Evolutionary conservation across 306 rosid genomes (phyloP), one percentile per base, ranked within the genome.

Genomic region (Fagus sylvatica): DNA sequence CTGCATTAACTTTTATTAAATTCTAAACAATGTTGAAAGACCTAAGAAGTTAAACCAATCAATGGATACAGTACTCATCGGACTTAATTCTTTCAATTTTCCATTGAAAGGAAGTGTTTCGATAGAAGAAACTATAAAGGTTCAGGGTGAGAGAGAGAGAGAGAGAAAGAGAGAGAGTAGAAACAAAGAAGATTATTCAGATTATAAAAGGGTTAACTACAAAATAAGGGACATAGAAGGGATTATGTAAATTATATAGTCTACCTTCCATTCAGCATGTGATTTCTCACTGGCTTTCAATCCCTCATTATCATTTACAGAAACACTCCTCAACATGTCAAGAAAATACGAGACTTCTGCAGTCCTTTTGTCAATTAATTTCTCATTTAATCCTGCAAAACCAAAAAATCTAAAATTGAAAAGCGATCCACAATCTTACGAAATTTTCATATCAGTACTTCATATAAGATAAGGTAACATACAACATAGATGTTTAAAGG

Each of bases 321-420:
- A 93, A 85, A 80, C 81, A 80, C 96, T 91, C 87, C 97, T 94
- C 83, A 91, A 74, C 96, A 94, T 94, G 73, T 90, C 89, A 70
- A 94, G 97, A 75, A 94, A 90, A 70, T 86, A 80, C 53, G 91
- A 88, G 48, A 91, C 80, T 71, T 90, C 94, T 0, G 83, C 85
- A 33, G 91, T 89, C 87, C 87, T 86, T 73, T 53, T 83, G 61
- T 84, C 93, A 39, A 88, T 77, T 48, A 87, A 70, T 41, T 87
- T 79, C 67, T 85, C 88, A 65, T 59, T 84, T 76, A 72, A 85
- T 67, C 84, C 98, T 93, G 78, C 74, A 78, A 65, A 49, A 81
- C 32, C 79, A 76, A 73, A 87, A 66, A 65, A n/a, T 62, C 9
- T 69, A 43, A 69, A 69, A n/a, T 59, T 54, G 65, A 32, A 41